phyloP scores from a whole-genome alignment of 208 protist species.

The Acanthamoeba culbertsoni region DNA sequence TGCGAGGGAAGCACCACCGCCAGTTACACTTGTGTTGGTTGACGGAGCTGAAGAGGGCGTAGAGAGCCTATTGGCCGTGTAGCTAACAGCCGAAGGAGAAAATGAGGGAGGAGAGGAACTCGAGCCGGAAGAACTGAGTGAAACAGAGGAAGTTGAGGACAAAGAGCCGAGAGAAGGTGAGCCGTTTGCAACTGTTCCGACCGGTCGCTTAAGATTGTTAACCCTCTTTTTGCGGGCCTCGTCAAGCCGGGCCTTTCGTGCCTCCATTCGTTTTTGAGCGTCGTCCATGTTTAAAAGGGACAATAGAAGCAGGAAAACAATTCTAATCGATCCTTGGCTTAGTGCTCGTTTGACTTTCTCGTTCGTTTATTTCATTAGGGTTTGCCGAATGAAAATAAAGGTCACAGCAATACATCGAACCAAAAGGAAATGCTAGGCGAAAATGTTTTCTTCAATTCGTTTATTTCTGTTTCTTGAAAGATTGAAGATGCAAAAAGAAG shows the following conservation, averaged over 20 bases:
- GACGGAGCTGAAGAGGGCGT: background rate
- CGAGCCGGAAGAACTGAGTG: background rate
- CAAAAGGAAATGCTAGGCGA: too few relatives aligned
- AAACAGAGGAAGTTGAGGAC: too few relatives aligned
- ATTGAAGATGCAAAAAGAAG: background rate
- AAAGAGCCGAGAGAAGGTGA: too few relatives aligned
- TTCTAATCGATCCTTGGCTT: background rate
- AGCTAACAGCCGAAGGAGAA: too few relatives aligned
- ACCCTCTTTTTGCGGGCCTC: background rate
- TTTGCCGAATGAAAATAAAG: too few relatives aligned
- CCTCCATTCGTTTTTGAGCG: background rate
- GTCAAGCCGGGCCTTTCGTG: background rate
- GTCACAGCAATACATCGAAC: too few relatives aligned
- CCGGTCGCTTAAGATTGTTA: background rate
- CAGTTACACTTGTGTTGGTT: too few relatives aligned
- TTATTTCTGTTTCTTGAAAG: background rate
- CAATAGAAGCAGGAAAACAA: background rate
- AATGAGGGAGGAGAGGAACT: background rate
- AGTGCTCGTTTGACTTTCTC: background rate
- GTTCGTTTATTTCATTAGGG: background rate
- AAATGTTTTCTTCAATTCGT: background rate
- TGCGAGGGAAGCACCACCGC: too few relatives aligned
- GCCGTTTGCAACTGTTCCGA: background rate
- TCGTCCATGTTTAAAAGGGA: background rate
- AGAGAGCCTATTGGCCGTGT: background rate